Evolutionary conservation across 257 asterid genomes (phyloP).

Genomic region (Osmanthus fragrans): DNA sequence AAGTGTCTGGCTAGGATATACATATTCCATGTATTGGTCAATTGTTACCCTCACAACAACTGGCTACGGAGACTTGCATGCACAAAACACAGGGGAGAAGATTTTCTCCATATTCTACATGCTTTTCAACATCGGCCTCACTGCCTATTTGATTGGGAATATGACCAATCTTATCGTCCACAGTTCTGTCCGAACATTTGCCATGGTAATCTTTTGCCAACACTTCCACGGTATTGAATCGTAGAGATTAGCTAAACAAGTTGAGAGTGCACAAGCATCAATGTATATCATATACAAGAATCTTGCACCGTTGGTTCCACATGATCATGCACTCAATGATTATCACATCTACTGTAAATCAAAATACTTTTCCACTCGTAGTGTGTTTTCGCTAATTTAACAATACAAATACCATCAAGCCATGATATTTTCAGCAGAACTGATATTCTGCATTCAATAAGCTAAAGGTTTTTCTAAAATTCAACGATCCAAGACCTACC

Average conservation of each 20-base stretch:
- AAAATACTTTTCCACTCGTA: neutral
- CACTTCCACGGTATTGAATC: neutral
- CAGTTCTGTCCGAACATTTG: constrained; percentile 64
- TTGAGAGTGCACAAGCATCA: neutral
- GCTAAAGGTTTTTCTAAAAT: neutral
- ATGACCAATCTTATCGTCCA: constrained; percentile 94
- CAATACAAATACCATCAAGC: neutral
- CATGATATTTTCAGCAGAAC: neutral
- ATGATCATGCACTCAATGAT: neutral
- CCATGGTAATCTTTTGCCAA: constrained; percentile 55
- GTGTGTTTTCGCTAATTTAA: neutral
- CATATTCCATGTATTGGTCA: constrained; percentile 87
- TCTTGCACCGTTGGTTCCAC: neutral
- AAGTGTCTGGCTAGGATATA: constrained; percentile 74
- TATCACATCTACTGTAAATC: neutral
- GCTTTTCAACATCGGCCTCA: constrained; percentile 96
- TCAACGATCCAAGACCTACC: neutral
- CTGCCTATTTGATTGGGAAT: constrained; percentile 90
- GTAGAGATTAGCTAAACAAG: neutral
- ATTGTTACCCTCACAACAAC: constrained; percentile 86
- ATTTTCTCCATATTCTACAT: constrained; percentile 77
- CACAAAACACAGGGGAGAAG: constrained; percentile 82
- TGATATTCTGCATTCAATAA: neutral
- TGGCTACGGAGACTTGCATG: constrained; percentile 90
- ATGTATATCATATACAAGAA: neutral